Conservation (phyloP, 805 yeast genomes). For the Clavispora fructus region DNA sequence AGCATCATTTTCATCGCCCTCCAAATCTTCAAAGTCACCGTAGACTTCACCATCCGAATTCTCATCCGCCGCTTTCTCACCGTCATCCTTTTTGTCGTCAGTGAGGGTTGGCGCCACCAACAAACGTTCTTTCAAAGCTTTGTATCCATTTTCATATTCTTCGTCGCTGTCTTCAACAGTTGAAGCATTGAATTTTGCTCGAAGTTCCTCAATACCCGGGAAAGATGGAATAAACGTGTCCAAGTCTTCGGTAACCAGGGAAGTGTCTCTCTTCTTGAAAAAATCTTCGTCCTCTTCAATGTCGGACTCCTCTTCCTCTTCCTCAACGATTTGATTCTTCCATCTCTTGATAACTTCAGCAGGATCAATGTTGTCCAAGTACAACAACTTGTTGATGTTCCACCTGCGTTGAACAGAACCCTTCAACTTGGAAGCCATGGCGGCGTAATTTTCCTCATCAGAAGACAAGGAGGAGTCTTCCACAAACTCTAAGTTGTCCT, state of each 20-base stretch:
- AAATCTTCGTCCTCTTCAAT: slow-evolving; percentile 44
- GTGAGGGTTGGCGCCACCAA: slow-evolving; percentile 47
- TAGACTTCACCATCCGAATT: slow-evolving; percentile 37
- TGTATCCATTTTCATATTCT: slow-evolving; percentile 39
- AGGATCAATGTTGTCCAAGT: slow-evolving; percentile 73
- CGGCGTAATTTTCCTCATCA: slow-evolving; percentile 35
- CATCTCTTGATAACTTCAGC: slow-evolving; percentile 67
- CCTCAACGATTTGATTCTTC: slow-evolving; percentile 49
- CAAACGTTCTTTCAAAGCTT: slow-evolving; percentile 42
- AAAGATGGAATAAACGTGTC: slow-evolving; percentile 35
- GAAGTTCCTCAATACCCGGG: slow-evolving; percentile 39
- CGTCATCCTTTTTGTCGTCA: slow-evolving; percentile 22
- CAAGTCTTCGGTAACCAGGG: slow-evolving; percentile 23
- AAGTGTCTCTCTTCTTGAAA: slow-evolving; percentile 43
- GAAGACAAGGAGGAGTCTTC: slow-evolving; percentile 45
- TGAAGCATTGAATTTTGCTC: slow-evolving; percentile 40
- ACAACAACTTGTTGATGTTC: slow-evolving; percentile 78
- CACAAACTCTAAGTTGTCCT: slow-evolving; percentile 35
- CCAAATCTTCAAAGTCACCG: slow-evolving; percentile 41
- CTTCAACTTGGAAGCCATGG: slow-evolving; percentile 57
- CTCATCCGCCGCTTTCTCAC: slow-evolving; percentile 23
- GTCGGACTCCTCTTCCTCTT: slow-evolving; percentile 35
- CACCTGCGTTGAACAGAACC: slow-evolving; percentile 53
- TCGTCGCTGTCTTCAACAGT: slow-evolving; percentile 25
- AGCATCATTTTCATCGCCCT: slow-evolving; percentile 20